Conservation (phyloP, 345 rosid genomes). For the Cardamine occulta region DNA sequence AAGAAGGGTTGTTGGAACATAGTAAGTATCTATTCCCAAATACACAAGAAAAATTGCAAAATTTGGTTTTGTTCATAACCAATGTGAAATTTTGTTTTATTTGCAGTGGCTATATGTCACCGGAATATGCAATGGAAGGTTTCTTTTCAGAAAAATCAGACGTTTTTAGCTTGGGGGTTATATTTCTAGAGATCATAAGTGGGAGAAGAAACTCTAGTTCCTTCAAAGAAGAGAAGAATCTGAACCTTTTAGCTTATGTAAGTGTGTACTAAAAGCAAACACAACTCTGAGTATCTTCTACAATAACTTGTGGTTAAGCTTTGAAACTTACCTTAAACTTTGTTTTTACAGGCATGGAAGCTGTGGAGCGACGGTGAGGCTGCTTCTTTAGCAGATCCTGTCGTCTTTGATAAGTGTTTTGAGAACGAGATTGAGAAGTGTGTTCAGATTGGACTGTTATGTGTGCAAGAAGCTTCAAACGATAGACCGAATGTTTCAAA, state of each 20-base stretch:
- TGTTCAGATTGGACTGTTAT: constrained; percentile 50
- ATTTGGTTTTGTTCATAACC: neutral
- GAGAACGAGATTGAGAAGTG: constrained; percentile 42
- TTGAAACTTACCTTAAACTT: constrained; percentile 17
- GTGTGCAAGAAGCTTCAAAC: constrained; percentile 48
- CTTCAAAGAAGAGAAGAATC: constrained; percentile 35
- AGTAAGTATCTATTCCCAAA: constrained; percentile 38
- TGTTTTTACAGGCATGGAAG: constrained; percentile 46
- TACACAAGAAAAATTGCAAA: neutral
- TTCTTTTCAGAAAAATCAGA: constrained; percentile 52
- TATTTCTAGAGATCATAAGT: constrained; percentile 50
- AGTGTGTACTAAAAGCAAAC: constrained; percentile 27
- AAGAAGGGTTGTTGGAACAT: constrained; percentile 52
- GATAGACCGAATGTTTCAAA: constrained; percentile 51
- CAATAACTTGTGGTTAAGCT: constrained; percentile 19
- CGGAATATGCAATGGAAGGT: constrained; percentile 55
- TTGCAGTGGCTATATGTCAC: constrained; percentile 59
- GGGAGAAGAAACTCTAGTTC: constrained; percentile 48
- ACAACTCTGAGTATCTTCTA: neutral
- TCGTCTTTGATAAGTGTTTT: constrained; percentile 23
- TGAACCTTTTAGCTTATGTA: constrained; percentile 46
- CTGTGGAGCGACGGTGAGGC: constrained; percentile 44
- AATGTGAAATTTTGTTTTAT: neutral
- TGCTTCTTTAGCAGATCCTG: constrained; percentile 41
- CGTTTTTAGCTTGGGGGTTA: constrained; percentile 52